A percentile compares a stretch with the other conserved stretches of the same genome.
Conservation (phyloP, 805 yeast species). For the Lachancea sp. region DNA sequence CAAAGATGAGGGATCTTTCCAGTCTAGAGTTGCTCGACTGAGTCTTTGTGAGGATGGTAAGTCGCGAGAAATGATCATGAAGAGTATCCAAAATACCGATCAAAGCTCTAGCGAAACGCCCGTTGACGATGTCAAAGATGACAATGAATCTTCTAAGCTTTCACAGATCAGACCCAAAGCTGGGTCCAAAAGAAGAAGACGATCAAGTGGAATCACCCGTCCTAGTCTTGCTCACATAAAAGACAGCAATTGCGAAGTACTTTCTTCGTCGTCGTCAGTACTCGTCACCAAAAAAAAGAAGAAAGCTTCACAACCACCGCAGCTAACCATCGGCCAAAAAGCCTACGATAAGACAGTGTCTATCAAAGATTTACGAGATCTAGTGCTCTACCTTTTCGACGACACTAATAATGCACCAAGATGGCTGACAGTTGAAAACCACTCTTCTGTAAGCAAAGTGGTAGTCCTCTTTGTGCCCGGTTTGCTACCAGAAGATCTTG, state of each 20-base stretch:
- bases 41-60: slow-evolving; percentile 21
- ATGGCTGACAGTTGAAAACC: slow-evolving; percentile 47
- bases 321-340: slow-evolving; percentile 34
- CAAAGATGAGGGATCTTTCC: slow-evolving; percentile 6
- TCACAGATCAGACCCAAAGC: neutral
- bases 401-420: slow-evolving; percentile 39
- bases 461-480: slow-evolving; percentile 65
- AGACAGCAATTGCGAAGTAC: neutral
- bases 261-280: neutral
- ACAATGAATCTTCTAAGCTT: neutral
- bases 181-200: slow-evolving; percentile 20
- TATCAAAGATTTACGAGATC: slow-evolving; percentile 40
- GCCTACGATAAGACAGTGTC: slow-evolving; percentile 25
- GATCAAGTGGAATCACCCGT: slow-evolving; percentile 22
- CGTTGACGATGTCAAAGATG: neutral
- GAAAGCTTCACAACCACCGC: slow-evolving; percentile 23
- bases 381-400: slow-evolving; percentile 39
- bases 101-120: slow-evolving; percentile 1
- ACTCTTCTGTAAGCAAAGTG: slow-evolving; percentile 44
- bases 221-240: slow-evolving; percentile 6
- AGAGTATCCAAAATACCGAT: slow-evolving; percentile 1
- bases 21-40: slow-evolving; percentile 22
- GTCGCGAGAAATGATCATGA: slow-evolving; percentile 11
- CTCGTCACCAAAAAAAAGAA: slow-evolving; percentile 29
- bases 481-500: slow-evolving; percentile 42